These are phyloP conservation scores for Ceratocystis eucalypticola DNA, from an alignment of 2,329 filamentous ascomycete species.

Conservation along the genomic window DNA sequence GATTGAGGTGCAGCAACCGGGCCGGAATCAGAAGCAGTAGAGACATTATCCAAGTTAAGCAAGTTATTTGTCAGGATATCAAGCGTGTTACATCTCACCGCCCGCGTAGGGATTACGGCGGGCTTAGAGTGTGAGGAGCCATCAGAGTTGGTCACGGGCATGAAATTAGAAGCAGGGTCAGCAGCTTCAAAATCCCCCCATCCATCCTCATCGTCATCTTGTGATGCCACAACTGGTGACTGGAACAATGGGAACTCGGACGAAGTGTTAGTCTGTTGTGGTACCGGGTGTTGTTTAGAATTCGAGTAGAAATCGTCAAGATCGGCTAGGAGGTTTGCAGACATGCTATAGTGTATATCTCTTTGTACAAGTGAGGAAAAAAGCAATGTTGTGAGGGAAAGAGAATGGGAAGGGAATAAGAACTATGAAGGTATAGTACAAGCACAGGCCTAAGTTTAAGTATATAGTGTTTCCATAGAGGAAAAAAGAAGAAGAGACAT, in stretches of 20 bases:
- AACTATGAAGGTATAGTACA: too few relatives aligned
- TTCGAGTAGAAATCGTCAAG: slow-evolving; percentile 39
- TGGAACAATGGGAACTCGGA: slow-evolving; percentile 8
- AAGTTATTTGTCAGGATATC: slow-evolving; percentile 42
- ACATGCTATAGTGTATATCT: slow-evolving; percentile 33
- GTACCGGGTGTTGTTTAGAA: slow-evolving; percentile 21
- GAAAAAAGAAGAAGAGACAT: too few relatives aligned
- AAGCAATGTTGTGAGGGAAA: too few relatives aligned
- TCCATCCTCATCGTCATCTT: slow-evolving; percentile 38
- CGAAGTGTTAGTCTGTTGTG: background rate
- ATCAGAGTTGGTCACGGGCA: background rate
- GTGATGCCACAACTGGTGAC: slow-evolving; percentile 9
- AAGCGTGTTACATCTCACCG: slow-evolving; percentile 37
- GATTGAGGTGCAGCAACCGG: background rate
- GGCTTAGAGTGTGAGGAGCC: background rate
- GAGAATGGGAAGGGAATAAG: too few relatives aligned
- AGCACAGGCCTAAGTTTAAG: too few relatives aligned
- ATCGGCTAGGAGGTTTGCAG: slow-evolving; percentile 51
- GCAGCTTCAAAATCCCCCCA: slow-evolving; percentile 58
- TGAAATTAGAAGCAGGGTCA: slow-evolving; percentile 7
- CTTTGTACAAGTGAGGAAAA: too few relatives aligned
- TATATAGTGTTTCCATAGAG: too few relatives aligned
- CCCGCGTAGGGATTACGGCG: slow-evolving; percentile 15
- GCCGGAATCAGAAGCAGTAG: background rate
- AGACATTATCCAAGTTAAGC: slow-evolving; percentile 27